These are phyloP conservation scores for Sequoia sempervirens DNA, from an alignment of 75 land plant species.

Conservation along the genomic window DNA sequence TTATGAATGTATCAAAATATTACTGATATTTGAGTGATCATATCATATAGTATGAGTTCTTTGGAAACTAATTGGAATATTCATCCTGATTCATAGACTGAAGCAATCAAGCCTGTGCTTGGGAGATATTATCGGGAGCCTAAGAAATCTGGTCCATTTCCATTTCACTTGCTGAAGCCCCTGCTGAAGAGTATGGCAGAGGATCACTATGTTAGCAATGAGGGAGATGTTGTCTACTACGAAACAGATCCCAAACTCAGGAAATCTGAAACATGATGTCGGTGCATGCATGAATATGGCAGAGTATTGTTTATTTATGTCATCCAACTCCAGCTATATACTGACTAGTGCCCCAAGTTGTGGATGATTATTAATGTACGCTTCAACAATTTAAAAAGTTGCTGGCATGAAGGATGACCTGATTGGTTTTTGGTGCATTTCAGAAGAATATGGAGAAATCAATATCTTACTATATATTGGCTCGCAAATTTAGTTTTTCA, in stretches of 20 bases:
- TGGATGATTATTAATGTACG: background rate
- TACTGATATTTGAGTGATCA: background rate
- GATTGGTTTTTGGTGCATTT: background rate
- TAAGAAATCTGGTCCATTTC: constrained; percentile 67
- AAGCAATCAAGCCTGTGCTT: constrained; percentile 76
- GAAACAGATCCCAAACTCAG: constrained; percentile 44
- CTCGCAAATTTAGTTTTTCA: background rate
- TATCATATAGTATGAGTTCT: background rate
- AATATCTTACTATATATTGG: background rate
- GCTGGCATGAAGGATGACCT: background rate
- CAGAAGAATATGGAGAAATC: background rate
- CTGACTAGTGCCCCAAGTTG: background rate
- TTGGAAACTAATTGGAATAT: background rate
- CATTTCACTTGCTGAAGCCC: constrained; percentile 57
- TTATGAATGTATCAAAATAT: background rate
- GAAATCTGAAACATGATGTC: background rate
- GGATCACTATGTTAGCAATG: constrained; percentile 81
- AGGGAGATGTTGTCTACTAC: constrained; percentile 74
- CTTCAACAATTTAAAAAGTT: background rate
- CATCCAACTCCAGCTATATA: background rate
- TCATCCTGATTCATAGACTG: constrained; percentile 49
- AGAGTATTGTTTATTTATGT: background rate
- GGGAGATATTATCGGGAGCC: constrained; percentile 89
- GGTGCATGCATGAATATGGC: background rate
- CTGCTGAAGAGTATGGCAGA: constrained; percentile 55